Base-by-base conservation (phyloP, 106 monocot species). In the Ottelia alismoides region DNA sequence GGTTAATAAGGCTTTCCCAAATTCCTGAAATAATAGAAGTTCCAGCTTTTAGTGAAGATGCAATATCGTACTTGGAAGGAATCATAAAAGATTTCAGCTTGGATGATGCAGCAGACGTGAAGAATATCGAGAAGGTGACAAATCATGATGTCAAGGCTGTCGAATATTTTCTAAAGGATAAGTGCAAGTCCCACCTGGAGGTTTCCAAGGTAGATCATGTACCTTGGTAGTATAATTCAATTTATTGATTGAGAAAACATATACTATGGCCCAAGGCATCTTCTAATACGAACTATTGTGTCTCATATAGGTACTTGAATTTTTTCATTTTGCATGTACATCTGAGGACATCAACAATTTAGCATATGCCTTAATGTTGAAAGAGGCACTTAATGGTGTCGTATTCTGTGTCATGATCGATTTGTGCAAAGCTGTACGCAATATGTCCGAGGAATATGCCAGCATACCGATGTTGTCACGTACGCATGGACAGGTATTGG, bases 401-500 rank as follows among this genome's bases (percentile, higher is more conserved):
- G 58, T 90, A 27, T 80, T 90, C 28, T 90, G 85, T 56, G 50
- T 67, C 20, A 98, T 98, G 98, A 32, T 69, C 27, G 82, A 98
- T 35, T 52, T 90, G 25, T 69, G 73, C 61, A 61, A 77, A 73
- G 57, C 74, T 26, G 72, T 98, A 62, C 73, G 65, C 47, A 62
- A 28, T 31, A 69, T 90, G 79, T 82, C 98, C 49, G 79, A 81
- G 35, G 65, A 82, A 64, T 80, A 79, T 73, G 74, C 90, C 2
- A 45, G 55, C 22, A 63, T 90, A 22, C 70, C 98, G 29, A 90
- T 98, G 98, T 57, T 90, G 67, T 82, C 98, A 32, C 98, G 79
- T 35, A 98, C 98, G 62, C 90, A 90, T 83, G 98, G 98, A 2
- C 98, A 98, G 98, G 98, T 90, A 96, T n/a, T n/a, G n/a, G n/a